Evolutionary conservation across 2,329 filamentous ascomycete species (phyloP), one percentile per base, ranked within the genome.

Genomic region (Trichoderma simmonsii): DNA sequence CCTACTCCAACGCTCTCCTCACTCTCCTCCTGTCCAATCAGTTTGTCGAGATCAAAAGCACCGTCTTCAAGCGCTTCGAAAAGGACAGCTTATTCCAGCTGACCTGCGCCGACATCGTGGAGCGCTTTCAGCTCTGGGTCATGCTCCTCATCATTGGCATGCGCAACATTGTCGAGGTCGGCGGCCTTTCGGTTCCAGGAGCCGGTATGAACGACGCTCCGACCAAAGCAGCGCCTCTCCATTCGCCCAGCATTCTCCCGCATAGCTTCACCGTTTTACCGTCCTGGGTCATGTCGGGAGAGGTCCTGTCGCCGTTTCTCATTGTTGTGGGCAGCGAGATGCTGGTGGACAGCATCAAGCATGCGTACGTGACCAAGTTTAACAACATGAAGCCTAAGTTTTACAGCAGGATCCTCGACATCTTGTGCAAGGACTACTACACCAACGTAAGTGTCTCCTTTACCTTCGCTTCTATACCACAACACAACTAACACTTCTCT

Each of bases 41-140:
- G 79, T 99, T 99, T 77, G 96, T 99, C 57, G 96, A 99, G 83
- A 97, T 99, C 85, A 99, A 99, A 79, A 93, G 93, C 73, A 97
- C 95, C 0, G 97, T 99, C 1, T 99, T 99, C 86, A 98, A 99
- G 84, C 96, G 95, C 73, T 97, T 98, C 74, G 96, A 99, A 77
- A 98, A 98, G 80, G 96, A 99, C 79, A 98, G 97, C 75, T 85
- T 97, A 0, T 99, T 99, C 79, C 96, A 99, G 80, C 86, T 99
- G 15, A 97, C 95, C 0, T 99, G 96, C 75, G 95, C 96, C 4
- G 96, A 99, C 79, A 92, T 99, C 39, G 96, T 99, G 2, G 96
- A 99, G 82, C 90, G 96, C 1, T 99, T 99, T 77, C 96, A 99
- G 78, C 88, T 99, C 2, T 98, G 95, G 94, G 89, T 99, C 61